Base-by-base conservation (phyloP, 2,329 filamentous ascomycete genomes). In the Arthrobotrys sphaeroides region DNA sequence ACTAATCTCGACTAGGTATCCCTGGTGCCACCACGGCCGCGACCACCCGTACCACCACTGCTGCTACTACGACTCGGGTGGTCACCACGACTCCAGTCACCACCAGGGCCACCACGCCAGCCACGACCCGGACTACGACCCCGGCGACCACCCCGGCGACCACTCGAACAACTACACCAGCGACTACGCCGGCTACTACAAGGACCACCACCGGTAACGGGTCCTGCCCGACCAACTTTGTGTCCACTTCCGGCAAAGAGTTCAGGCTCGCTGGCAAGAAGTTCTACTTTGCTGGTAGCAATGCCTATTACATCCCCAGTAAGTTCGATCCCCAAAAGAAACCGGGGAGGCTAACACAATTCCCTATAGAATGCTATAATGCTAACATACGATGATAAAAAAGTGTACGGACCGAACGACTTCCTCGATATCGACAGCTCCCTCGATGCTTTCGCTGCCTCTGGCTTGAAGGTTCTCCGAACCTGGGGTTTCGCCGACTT, bases 401-500 rank as follows among this genome's bases (percentile, higher is more conserved):
- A 3, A 75, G 72, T 75, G 72, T 75, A 75, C 49, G 72, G 72
- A 12, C 64, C 72, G 42, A 75, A 75, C 28, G 72, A 75, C 33
- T 69, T 69, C 75, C 83, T 81, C 5, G 87, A 90, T 79, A 84
- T 89, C 12, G 86, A 89, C 78, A 81, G 82, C n/a, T 81, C 84
- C 12, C 82, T 87, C 60, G 81, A 84, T 73, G 84, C 87, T 78
- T 80, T 89, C 13, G 79, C 82, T 57, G 77, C 81, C 31, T 85
- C 87, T 1, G 87, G 87, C 0, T 84, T 86, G 73, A 88, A 87
- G 80, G 86, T 89, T 73, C 82, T 89, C 33, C 84, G 88, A 13
- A 84, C 89, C 53, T 89, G 88, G 88, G 87, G 87, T 2, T 90
- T 90, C 83, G 88, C 88, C 81, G 87, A 89, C 77, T 86, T 77